These are phyloP conservation scores for Ziziphus jujuba DNA, from an alignment of 306 rosid species.

Conservation along the genomic window DNA sequence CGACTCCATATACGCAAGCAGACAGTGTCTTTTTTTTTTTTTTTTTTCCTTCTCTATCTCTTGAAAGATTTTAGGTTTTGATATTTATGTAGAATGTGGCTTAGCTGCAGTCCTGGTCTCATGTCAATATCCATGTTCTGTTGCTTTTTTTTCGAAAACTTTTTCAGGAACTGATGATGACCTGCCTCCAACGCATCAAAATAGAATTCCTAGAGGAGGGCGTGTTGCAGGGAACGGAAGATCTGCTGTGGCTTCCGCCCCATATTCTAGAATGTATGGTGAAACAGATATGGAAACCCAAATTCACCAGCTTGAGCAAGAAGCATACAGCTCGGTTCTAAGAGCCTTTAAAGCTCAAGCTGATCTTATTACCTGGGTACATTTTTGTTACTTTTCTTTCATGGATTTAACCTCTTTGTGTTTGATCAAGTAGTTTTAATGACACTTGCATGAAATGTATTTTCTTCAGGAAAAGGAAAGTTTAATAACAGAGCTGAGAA, in stretches of 20 bases:
- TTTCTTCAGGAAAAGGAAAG: constrained; percentile 95
- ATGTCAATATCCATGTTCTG: background rate
- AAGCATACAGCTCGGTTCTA: constrained; percentile 90
- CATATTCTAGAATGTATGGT: constrained; percentile 70
- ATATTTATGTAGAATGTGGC: background rate
- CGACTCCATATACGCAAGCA: no score
- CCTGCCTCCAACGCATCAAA: constrained; percentile 81
- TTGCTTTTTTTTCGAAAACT: background rate
- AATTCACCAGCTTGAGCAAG: constrained; percentile 93
- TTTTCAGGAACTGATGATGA: constrained; percentile 88
- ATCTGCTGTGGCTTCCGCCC: constrained; percentile 64
- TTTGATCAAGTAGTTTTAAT: constrained; percentile 58
- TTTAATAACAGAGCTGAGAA: constrained; percentile 84
- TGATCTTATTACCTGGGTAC: constrained; percentile 98
- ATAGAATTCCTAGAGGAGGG: constrained; percentile 78
- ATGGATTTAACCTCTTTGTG: constrained; percentile 29
- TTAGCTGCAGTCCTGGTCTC: background rate
- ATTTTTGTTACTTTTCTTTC: constrained; percentile 37
- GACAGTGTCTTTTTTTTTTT: no score
- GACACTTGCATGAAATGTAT: constrained; percentile 38
- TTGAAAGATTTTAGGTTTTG: background rate
- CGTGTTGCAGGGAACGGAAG: constrained; percentile 83
- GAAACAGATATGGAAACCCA: constrained; percentile 87
- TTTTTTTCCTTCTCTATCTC: no score
- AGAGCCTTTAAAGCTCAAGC: constrained; percentile 99